Evolutionary conservation across 768 basidiomycete genomes (phyloP).

Genomic region (Phanerochaete sordida): DNA sequence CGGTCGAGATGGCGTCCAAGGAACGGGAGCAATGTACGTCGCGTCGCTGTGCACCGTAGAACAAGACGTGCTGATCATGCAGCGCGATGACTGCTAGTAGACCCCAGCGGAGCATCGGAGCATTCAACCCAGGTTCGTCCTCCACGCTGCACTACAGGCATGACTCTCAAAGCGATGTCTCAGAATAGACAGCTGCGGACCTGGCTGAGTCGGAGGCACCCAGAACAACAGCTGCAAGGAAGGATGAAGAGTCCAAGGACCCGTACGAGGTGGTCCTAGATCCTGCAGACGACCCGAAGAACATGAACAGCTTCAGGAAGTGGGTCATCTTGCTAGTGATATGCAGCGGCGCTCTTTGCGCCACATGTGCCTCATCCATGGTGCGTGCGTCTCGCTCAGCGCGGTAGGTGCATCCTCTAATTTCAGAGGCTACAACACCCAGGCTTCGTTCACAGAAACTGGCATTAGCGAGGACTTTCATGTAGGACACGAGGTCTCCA

Average conservation of each 20-base stretch:
- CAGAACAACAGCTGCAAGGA: neutral
- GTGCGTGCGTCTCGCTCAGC: conserved; percentile 30
- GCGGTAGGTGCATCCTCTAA: neutral
- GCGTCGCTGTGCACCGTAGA: neutral
- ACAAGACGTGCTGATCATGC: neutral
- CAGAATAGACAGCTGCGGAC: neutral
- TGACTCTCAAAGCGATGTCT: neutral
- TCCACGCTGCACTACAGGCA: neutral
- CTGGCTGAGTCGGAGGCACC: neutral
- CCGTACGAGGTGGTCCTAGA: conserved; percentile 17
- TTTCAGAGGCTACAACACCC: neutral
- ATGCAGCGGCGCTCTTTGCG: conserved; percentile 22
- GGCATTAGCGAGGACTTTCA: conserved; percentile 51
- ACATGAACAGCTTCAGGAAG: conserved; percentile 16
- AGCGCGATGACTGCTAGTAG: neutral
- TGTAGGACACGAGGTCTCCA: conserved; percentile 50
- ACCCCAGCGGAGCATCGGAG: neutral
- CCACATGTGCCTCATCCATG: conserved; percentile 52
- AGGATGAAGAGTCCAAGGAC: neutral
- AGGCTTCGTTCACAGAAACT: conserved; percentile 63
- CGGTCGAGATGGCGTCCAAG: neutral
- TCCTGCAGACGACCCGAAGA: conserved; percentile 24
- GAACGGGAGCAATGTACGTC: neutral
- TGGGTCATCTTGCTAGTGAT: conserved; percentile 25
- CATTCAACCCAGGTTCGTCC: neutral